Evolutionary conservation across 1,284 basidiomycete genomes (phyloP), one percentile per base, ranked within the genome.

Genomic region (Xerocomus minutiporus): DNA sequence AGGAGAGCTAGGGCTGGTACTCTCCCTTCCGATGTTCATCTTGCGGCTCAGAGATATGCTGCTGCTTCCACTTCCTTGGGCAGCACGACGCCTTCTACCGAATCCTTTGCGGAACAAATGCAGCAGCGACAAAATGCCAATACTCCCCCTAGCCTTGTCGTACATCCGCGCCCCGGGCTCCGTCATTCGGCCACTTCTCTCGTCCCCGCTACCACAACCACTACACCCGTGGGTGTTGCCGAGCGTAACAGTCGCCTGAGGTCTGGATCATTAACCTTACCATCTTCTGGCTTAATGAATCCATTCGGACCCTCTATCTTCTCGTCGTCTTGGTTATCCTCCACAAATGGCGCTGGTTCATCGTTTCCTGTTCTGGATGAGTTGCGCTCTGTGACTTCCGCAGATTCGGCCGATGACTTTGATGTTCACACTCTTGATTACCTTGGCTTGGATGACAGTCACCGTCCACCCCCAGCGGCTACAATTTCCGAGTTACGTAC

Each of bases 341-440:
- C 83, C 42, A 72, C 78, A 59, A 85, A 81, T 62, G 76, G 77
- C 35, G 72, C 71, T 55, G 75, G 75, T 39, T 74, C 76, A 51
- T 79, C 80, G 25, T 81, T 85, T 59, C 76, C 84, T 38, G 76
- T 83, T 58, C 72, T 91, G 59, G 88, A 91, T 54, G 89, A 92
- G 69, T 69, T 89, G 61, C 83, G 87, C 59, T 90, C 87, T 40
- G 84, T 87, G 48, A 82, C 83, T 46, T 89, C 88, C 29, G 82
- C 81, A 56, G 88, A 90, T 63, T 86, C 86, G n/a, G 78, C 80
- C 20, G 93, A 95, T 56, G 90, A 94, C 53, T 91, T 92, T 68
- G 90, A 93, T 65, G 90, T 94, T 47, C 89, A 93, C 64, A 97
- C 94, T 26, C 80, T 97, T 57, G 93, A 95, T 71, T 97, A 97